Evolutionary conservation across 2,329 filamentous ascomycete species (phyloP).

Genomic region (Thielaviopsis punctulata): DNA sequence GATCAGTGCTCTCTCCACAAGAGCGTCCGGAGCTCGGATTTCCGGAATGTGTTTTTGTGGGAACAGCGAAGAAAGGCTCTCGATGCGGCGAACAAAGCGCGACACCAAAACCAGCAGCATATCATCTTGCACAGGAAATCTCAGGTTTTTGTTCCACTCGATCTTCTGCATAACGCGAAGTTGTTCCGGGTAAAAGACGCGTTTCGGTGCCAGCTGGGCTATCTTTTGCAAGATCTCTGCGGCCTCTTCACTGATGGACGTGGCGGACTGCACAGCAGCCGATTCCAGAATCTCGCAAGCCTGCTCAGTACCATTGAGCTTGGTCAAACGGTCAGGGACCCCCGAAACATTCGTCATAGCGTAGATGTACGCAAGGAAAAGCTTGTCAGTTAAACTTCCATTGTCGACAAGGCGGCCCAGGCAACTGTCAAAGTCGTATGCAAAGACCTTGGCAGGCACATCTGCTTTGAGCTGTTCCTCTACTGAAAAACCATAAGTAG

Average conservation of each 20-base stretch:
- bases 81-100: not conserved
- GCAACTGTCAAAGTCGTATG: conserved; percentile 30
- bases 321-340: conserved; percentile 30
- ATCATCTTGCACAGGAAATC: conserved; percentile 28
- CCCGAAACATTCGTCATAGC: conserved; percentile 32
- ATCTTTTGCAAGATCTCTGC: conserved; percentile 22
- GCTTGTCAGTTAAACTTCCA: conserved; percentile 31
- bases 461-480: not conserved
- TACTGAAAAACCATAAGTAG: not conserved
- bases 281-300: conserved; percentile 31
- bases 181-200: conserved; percentile 27
- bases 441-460: conserved; percentile 18
- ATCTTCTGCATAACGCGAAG: conserved; percentile 29
- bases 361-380: conserved; percentile 35
- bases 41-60: not conserved
- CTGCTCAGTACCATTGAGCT: conserved; percentile 35
- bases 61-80: not conserved
- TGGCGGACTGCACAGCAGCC: conserved; percentile 31
- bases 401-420: conserved; percentile 34
- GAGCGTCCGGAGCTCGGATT: not conserved
- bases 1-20: not conserved
- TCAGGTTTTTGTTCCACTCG: conserved; percentile 23
- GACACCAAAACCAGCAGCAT: conserved; percentile 1
- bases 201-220: conserved; percentile 23
- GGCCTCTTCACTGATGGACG: conserved; percentile 21